These are phyloP conservation scores for Dendrobium catenatum DNA, from an alignment of 106 monocot species.

Conservation along the genomic window DNA sequence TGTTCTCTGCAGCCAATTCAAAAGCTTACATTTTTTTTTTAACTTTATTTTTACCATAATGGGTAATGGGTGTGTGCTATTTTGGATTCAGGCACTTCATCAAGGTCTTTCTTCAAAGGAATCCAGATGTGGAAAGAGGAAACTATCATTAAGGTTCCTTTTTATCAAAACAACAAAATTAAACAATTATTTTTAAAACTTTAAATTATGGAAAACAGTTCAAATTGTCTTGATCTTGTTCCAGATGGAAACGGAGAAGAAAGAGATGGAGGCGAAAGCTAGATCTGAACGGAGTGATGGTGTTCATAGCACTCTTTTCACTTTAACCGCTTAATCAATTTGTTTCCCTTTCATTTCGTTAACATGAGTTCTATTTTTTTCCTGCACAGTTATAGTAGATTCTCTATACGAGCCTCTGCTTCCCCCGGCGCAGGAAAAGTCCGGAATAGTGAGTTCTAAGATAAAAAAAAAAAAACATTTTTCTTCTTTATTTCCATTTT, in stretches of 20 bases:
- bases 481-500: neutral
- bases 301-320: neutral
- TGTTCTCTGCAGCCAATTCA: neutral
- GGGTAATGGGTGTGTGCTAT: neutral
- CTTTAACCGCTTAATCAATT: neutral
- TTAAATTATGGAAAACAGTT: neutral
- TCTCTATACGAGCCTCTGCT: constrained; percentile 48
- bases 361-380: neutral
- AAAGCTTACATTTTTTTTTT: neutral
- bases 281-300: constrained; percentile 14
- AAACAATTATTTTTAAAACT: neutral
- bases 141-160: constrained; percentile 56
- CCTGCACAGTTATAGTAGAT: constrained; percentile 23
- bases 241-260: constrained; percentile 47
- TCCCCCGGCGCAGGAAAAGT: constrained; percentile 28
- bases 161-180: neutral
- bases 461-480: neutral
- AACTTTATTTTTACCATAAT: neutral
- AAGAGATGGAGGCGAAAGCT: constrained; percentile 20
- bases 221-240: neutral
- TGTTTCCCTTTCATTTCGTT: neutral
- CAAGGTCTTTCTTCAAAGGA: constrained; percentile 78
- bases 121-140: constrained; percentile 88
- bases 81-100: constrained; percentile 65
- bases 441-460: constrained; percentile 36